These are phyloP conservation scores for Heteromeles arbutifolia DNA, from an alignment of 306 rosid genomes.

Conservation along the genomic window DNA sequence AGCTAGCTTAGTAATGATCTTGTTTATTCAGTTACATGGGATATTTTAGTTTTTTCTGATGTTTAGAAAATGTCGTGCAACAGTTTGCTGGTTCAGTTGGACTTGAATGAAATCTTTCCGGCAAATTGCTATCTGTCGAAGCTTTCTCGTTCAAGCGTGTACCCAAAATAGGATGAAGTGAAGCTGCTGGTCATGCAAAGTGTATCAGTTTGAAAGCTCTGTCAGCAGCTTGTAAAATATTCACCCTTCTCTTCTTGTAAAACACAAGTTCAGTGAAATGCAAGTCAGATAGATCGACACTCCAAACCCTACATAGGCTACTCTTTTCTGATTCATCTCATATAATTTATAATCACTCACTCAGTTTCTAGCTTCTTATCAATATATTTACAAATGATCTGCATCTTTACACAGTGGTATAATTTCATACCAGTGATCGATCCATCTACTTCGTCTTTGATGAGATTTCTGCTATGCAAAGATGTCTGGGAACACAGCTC, in stretches of 20 bases:
- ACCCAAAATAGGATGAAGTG: background rate
- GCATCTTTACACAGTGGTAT: background rate
- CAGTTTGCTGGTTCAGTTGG: constrained; percentile 32
- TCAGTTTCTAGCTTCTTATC: background rate
- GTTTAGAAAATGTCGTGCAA: background rate
- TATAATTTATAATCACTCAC: background rate
- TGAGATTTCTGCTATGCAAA: background rate
- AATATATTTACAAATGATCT: background rate
- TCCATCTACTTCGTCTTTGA: background rate
- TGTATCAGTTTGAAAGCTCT: background rate
- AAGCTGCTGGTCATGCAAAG: background rate
- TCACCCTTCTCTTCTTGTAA: background rate
- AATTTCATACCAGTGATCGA: background rate
- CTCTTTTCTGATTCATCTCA: background rate
- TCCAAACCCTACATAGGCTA: background rate
- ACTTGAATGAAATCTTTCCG: background rate
- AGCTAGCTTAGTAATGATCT: background rate
- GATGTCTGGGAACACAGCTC: background rate
- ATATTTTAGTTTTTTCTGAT: background rate
- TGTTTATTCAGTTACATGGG: background rate
- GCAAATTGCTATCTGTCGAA: background rate
- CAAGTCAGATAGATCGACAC: background rate
- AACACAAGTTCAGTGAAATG: background rate
- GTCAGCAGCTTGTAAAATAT: background rate
- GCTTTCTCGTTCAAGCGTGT: background rate